Conservation (phyloP, 192 early-diverging fungal species). For the Backusella mclennaniae region DNA sequence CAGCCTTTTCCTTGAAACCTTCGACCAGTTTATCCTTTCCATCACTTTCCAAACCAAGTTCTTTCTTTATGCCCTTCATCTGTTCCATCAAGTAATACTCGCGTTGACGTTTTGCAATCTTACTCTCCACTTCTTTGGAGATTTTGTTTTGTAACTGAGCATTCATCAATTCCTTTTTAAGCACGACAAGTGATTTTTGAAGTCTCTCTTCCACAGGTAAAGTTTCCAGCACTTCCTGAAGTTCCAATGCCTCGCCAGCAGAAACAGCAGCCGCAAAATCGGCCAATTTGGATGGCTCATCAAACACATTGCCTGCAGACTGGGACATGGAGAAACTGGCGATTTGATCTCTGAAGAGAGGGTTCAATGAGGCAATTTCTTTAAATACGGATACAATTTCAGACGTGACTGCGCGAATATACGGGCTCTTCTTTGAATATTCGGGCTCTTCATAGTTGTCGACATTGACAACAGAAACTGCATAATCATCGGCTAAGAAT, state of each 20-base stretch:
- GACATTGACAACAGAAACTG: slow-evolving; percentile 84
- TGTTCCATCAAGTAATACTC: slow-evolving; percentile 99
- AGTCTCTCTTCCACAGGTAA: slow-evolving; percentile 88
- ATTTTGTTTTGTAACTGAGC: slow-evolving; percentile 98
- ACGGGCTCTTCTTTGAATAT: slow-evolving; percentile 81
- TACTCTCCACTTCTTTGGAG: slow-evolving; percentile 95
- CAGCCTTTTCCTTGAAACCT: slow-evolving; percentile 87
- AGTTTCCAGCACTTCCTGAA: slow-evolving; percentile 91
- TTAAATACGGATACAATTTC: slow-evolving; percentile 97
- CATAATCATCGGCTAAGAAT: slow-evolving; percentile 63
- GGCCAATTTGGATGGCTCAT: slow-evolving; percentile 91
- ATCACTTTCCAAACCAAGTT: slow-evolving; percentile 95
- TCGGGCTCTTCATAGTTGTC: slow-evolving; percentile 84
- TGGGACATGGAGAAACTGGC: slow-evolving; percentile 95
- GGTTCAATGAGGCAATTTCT: slow-evolving; percentile 93
- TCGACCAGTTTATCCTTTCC: slow-evolving; percentile 98
- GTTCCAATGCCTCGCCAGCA: slow-evolving; percentile 85
- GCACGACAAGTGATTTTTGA: slow-evolving; percentile 86
- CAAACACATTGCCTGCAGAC: slow-evolving; percentile 93
- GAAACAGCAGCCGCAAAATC: slow-evolving; percentile 98
- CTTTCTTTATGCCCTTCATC: slow-evolving; percentile 98
- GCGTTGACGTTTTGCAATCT: slow-evolving; percentile 95
- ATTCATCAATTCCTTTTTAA: slow-evolving; percentile 98
- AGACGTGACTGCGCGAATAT: slow-evolving; percentile 88
- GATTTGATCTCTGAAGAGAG: slow-evolving; percentile 97